Conservation (phyloP, 208 protist species). For the Crithidia mellificae region DNA sequence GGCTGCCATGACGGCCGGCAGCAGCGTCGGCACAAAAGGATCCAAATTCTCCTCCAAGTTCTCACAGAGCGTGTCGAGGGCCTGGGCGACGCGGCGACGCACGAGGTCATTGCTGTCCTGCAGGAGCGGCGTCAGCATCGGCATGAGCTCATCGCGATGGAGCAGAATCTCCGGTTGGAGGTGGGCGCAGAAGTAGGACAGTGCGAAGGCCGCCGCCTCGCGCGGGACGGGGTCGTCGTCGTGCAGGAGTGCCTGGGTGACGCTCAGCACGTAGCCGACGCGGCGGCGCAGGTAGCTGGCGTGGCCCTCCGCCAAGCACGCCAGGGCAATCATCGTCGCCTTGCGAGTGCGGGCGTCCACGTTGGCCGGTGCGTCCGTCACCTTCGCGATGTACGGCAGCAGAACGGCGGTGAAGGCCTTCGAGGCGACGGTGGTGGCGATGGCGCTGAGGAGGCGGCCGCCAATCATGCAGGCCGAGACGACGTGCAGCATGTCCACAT, state of each 20-base stretch:
- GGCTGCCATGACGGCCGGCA: slow-evolving; percentile 64
- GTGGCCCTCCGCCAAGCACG: slow-evolving; percentile 68
- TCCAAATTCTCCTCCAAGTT: slow-evolving; percentile 80
- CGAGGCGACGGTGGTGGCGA: slow-evolving; percentile 52
- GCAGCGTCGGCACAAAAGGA: slow-evolving; percentile 64
- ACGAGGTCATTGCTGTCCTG: slow-evolving; percentile 65
- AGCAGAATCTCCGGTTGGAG: slow-evolving; percentile 87
- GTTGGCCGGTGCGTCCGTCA: slow-evolving; percentile 42
- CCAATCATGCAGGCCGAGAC: slow-evolving; percentile 68
- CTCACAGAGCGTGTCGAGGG: slow-evolving; percentile 82
- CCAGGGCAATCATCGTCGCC: slow-evolving; percentile 75
- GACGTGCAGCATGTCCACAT: slow-evolving; percentile 67
- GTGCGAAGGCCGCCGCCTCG: slow-evolving; percentile 75
- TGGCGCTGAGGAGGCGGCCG: slow-evolving; percentile 59
- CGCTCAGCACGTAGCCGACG: slow-evolving; percentile 69
- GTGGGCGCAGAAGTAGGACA: slow-evolving; percentile 71
- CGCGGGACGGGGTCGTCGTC: slow-evolving; percentile 60
- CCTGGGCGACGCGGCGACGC: slow-evolving; percentile 61
- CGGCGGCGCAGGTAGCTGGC: slow-evolving; percentile 69
- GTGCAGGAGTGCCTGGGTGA: slow-evolving; percentile 48
- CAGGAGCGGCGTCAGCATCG: slow-evolving; percentile 72
- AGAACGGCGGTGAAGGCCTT: slow-evolving; percentile 62
- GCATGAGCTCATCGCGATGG: slow-evolving; percentile 68
- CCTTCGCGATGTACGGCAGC: slow-evolving; percentile 53
- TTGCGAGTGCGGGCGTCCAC: slow-evolving; percentile 52